phyloP scores from a whole-genome alignment of 768 basidiomycete species.

The Amanita pallidorosea region DNA sequence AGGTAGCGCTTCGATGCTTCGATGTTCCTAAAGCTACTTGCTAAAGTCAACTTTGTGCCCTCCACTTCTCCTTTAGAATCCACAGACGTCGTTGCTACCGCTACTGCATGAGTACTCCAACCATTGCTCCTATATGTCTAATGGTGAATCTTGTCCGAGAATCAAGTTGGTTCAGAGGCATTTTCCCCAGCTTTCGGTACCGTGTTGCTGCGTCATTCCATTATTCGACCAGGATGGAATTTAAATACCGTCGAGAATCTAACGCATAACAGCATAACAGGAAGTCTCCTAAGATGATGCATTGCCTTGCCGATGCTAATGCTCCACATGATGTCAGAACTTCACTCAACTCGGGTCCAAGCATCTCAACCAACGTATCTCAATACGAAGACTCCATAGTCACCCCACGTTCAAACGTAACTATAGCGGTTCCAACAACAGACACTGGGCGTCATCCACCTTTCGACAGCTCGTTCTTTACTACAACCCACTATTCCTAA shows the following conservation, averaged over 20 bases:
- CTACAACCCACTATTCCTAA: not conserved
- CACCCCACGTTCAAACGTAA: not conserved
- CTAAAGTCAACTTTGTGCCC: not conserved
- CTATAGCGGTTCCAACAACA: not conserved
- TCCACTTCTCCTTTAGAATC: not conserved
- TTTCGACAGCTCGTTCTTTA: not conserved
- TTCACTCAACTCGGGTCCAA: not conserved
- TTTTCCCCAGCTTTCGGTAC: not conserved
- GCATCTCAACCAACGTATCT: not conserved
- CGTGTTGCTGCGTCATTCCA: not conserved
- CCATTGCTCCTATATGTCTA: not conserved
- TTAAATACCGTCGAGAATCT: not conserved
- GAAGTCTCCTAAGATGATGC: not conserved
- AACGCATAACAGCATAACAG: not conserved
- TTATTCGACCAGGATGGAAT: not conserved
- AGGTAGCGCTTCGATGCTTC: not conserved
- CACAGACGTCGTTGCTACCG: not conserved
- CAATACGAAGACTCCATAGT: not conserved
- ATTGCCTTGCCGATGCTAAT: not conserved
- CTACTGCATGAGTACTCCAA: not conserved
- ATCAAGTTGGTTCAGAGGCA: not conserved
- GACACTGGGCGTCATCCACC: not conserved
- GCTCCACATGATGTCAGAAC: not conserved
- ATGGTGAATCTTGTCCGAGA: not conserved
- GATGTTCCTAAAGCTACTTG: constrained; percentile 1